Evolutionary conservation across 1,139 yeast genomes (phyloP).

Genomic region (Ashbya aceris): DNA sequence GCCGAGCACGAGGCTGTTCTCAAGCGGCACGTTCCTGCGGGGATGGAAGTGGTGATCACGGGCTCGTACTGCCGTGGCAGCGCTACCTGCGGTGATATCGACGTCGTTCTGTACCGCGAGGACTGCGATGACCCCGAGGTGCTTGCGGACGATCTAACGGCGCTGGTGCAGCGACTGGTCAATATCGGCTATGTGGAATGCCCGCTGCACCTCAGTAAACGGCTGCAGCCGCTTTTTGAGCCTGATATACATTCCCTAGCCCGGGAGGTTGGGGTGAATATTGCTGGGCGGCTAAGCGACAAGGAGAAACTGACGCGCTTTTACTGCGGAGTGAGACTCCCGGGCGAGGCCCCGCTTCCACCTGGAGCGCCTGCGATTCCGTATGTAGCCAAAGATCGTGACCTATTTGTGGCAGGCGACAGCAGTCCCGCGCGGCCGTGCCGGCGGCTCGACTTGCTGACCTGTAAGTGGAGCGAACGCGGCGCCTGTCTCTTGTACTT

Average conservation of each 20-base stretch:
- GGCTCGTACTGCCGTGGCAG: slow-evolving; percentile 52
- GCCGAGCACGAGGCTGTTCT: slow-evolving; percentile 35
- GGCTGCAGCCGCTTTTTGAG: slow-evolving; percentile 12
- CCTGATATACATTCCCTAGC: slow-evolving; percentile 5
- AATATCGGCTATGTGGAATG: slow-evolving; percentile 27
- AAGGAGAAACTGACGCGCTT: slow-evolving; percentile 9
- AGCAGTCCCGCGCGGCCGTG: slow-evolving; percentile 28
- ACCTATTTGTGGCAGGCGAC: slow-evolving; percentile 20
- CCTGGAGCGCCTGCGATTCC: slow-evolving; percentile 10
- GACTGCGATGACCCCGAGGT: slow-evolving; percentile 28
- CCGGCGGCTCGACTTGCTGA: slow-evolving; percentile 48
- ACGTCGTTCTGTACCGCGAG: slow-evolving; percentile 41
- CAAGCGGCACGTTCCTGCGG: slow-evolving; percentile 33
- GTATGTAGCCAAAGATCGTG: slow-evolving; percentile 12
- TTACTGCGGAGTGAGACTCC: slow-evolving; percentile 28
- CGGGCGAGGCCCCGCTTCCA: slow-evolving; percentile 13
- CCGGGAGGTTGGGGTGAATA: slow-evolving; percentile 10
- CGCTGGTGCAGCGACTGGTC: slow-evolving; percentile 24
- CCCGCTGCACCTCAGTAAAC: slow-evolving; percentile 19
- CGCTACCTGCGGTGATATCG: slow-evolving; percentile 47
- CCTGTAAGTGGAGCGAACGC: slow-evolving; percentile 40
- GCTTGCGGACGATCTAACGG: slow-evolving; percentile 27
- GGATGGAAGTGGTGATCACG: slow-evolving; percentile 35
- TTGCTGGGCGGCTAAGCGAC: slow-evolving; percentile 9
- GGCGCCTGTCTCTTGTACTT: slow-evolving; percentile 51